These are phyloP conservation scores for Trametes punicea DNA, from an alignment of 768 basidiomycete species.

Conservation along the genomic window DNA sequence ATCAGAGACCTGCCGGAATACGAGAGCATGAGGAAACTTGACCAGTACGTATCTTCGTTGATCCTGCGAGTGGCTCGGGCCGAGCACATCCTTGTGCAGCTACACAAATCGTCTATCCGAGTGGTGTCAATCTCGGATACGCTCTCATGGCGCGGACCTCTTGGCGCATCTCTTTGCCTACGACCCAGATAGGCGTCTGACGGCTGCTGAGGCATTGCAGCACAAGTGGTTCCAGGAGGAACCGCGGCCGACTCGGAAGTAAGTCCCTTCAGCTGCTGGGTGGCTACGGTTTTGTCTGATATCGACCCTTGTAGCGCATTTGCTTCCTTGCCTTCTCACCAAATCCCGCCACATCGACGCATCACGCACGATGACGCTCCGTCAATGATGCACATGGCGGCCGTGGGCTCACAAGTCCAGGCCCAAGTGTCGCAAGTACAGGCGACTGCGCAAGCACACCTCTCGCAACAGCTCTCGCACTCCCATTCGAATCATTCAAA, in stretches of 20 bases:
- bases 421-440: conserved; percentile 40
- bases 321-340: conserved; percentile 54
- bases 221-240: conserved; percentile 95
- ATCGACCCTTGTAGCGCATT: conserved; percentile 58
- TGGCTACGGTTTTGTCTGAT: not conserved
- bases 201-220: conserved; percentile 72
- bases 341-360: conserved; percentile 80
- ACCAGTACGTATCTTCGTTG: conserved; percentile 69
- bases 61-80: too few species aligned
- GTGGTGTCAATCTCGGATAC: conserved; percentile 73
- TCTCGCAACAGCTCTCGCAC: conserved; percentile 27
- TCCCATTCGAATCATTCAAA: conserved; percentile 29
- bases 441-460: conserved; percentile 47
- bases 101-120: conserved; percentile 59
- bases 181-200: conserved; percentile 85
- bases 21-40: conserved; percentile 73
- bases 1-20: conserved; percentile 87
- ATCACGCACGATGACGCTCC: conserved; percentile 93
- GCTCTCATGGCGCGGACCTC: conserved; percentile 72
- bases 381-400: conserved; percentile 71
- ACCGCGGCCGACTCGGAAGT: conserved; percentile 84
- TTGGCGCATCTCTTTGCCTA: conserved; percentile 85
- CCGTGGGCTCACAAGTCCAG: conserved; percentile 36
- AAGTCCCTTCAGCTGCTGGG: conserved; percentile 30
- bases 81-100: conserved; percentile 33